Percentiles rank a stretch among this genome's conserved stretches.
Evolutionary conservation across 352 stramenopile genomes (phyloP).

Genomic region (Paralagenidium karlingii): DNA sequence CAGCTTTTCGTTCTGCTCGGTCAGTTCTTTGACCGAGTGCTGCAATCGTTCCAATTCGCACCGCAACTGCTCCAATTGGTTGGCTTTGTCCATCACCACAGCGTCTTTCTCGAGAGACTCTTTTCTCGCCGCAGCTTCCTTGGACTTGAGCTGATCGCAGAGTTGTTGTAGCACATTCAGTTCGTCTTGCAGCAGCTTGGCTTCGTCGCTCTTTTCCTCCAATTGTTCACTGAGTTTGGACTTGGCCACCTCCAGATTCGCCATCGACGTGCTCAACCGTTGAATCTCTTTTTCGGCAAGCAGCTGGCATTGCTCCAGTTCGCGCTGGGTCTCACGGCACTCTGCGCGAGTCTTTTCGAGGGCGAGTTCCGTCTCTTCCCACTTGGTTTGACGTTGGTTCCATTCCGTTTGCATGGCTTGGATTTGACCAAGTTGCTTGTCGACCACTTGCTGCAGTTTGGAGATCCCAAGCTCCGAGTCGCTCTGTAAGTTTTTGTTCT

Average conservation of each 20-base stretch:
- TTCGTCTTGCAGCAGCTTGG: too few relatives aligned
- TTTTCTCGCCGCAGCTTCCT: not conserved
- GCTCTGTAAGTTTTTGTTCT: too few relatives aligned
- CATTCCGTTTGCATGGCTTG: too few relatives aligned
- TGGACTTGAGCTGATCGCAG: too few relatives aligned
- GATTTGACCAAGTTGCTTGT: too few relatives aligned
- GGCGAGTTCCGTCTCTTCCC: constrained; percentile 12
- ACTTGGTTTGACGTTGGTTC: too few relatives aligned
- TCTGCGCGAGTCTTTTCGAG: constrained; percentile 26
- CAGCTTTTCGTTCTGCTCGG: constrained; percentile 27
- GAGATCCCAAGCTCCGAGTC: too few relatives aligned
- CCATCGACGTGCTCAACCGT: constrained; percentile 21
- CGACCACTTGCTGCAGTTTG: too few relatives aligned
- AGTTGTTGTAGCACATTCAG: too few relatives aligned
- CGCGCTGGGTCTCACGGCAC: constrained; percentile 24
- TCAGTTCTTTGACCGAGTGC: constrained; percentile 19
- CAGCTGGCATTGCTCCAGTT: constrained; percentile 35
- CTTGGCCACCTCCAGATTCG: constrained; percentile 23
- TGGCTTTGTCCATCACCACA: not conserved
- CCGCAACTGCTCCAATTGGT: constrained; percentile 2
- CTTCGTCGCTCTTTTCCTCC: constrained; percentile 9
- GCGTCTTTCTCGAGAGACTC: not conserved
- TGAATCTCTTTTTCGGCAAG: constrained; percentile 36
- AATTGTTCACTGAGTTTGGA: constrained; percentile 16
- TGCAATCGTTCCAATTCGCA: too few relatives aligned